Evolutionary conservation across 441 rosid species (phyloP).

Genomic region (Macaranga tanarius): DNA sequence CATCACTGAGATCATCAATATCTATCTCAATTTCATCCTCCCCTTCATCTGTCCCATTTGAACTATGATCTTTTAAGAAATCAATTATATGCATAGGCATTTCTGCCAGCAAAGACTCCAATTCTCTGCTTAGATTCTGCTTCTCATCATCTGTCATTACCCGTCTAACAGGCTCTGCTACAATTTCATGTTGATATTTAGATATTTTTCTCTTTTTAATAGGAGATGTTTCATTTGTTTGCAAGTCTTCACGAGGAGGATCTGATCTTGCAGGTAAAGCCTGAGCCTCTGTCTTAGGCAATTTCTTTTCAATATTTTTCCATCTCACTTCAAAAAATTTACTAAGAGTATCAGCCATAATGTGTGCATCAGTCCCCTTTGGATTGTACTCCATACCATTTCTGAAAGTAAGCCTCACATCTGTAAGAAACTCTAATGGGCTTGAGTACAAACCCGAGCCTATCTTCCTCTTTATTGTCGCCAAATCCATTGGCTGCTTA

Average conservation of each 20-base stretch:
- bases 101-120: slow-evolving; percentile 61
- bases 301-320: slow-evolving; percentile 76
- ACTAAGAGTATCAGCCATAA: slow-evolving; percentile 63
- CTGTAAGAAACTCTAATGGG: slow-evolving; percentile 63
- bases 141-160: slow-evolving; percentile 60
- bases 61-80: slow-evolving; percentile 62
- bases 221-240: slow-evolving; percentile 30
- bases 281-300: slow-evolving; percentile 35
- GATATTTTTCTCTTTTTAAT: slow-evolving; percentile 43
- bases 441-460: slow-evolving; percentile 49
- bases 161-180: slow-evolving; percentile 45
- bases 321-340: slow-evolving; percentile 74
- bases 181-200: slow-evolving; percentile 34
- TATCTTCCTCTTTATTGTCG: slow-evolving; percentile 59
- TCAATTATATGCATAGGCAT: slow-evolving; percentile 63
- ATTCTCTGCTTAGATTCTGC: slow-evolving; percentile 48
- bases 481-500: slow-evolving; percentile 92
- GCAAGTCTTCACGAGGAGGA: slow-evolving; percentile 34
- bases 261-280: slow-evolving; percentile 31
- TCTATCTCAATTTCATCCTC: slow-evolving; percentile 89
- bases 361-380: slow-evolving; percentile 58
- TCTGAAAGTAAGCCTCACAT: slow-evolving; percentile 75
- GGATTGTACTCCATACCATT: slow-evolving; percentile 86
- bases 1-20: slow-evolving; percentile 66
- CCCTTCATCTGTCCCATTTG: slow-evolving; percentile 43